Evolutionary conservation across 805 yeast species (phyloP).

Genomic region (Cyberlindnera mississippiensis): DNA sequence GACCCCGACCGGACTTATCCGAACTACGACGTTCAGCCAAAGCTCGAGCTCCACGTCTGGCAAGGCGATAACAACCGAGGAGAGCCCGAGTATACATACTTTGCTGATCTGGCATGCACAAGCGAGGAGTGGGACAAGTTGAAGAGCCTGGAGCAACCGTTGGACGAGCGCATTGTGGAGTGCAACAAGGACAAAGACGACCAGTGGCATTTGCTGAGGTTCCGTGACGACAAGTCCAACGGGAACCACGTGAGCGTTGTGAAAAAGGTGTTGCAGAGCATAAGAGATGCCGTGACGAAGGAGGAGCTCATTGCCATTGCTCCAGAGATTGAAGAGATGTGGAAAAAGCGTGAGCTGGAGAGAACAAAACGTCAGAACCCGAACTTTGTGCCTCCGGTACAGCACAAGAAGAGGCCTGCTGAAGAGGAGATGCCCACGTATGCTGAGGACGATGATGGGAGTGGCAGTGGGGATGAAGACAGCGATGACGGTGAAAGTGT

Average conservation of each 20-base stretch:
- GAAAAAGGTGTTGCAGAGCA: slow-evolving; percentile 75
- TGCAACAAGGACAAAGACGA: slow-evolving; percentile 59
- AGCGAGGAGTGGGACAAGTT: slow-evolving; percentile 80
- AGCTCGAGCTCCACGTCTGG: slow-evolving; percentile 70
- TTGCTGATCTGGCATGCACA: slow-evolving; percentile 55
- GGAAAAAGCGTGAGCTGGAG: slow-evolving; percentile 54
- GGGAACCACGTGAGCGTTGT: slow-evolving; percentile 86
- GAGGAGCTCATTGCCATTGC: slow-evolving; percentile 66
- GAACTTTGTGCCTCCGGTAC: slow-evolving; percentile 6
- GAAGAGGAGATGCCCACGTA: slow-evolving; percentile 12
- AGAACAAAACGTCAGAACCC: slow-evolving; percentile 13
- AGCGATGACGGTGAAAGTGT: slow-evolving; percentile 4
- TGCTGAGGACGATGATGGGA: slow-evolving; percentile 1
- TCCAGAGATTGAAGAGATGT: slow-evolving; percentile 49
- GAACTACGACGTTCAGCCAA: slow-evolving; percentile 81
- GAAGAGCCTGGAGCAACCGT: slow-evolving; percentile 68
- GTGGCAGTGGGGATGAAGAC: not conserved
- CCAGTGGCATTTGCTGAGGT: slow-evolving; percentile 80
- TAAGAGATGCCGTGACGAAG: slow-evolving; percentile 78
- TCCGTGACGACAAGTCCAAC: slow-evolving; percentile 87
- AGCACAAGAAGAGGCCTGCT: slow-evolving; percentile 1
- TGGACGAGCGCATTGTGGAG: slow-evolving; percentile 87
- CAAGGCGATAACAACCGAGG: slow-evolving; percentile 65
- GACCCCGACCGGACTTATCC: slow-evolving; percentile 71
- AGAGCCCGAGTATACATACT: slow-evolving; percentile 51